Evolutionary conservation across 2,329 filamentous ascomycete genomes (phyloP).

Genomic region (Neopestalotiopsis sp.): DNA sequence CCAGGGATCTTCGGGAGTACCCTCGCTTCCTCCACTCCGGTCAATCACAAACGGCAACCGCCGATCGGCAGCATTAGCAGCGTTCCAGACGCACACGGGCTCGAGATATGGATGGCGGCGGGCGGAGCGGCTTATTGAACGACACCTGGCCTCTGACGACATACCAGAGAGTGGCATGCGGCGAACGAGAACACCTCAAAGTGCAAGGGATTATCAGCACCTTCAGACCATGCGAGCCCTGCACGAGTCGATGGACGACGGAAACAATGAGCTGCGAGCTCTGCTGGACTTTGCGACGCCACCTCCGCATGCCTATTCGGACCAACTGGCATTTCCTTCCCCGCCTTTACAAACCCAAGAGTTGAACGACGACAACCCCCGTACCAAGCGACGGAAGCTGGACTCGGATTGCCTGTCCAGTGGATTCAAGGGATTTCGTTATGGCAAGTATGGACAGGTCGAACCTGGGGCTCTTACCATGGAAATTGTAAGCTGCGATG

Average conservation of each 20-base stretch:
- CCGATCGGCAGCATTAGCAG: slow-evolving; percentile 26
- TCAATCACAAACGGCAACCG: slow-evolving; percentile 36
- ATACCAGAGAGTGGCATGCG: slow-evolving; percentile 6
- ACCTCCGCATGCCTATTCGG: slow-evolving; percentile 26
- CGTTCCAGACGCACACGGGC: slow-evolving; percentile 24
- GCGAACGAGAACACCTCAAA: not conserved
- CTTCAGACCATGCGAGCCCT: slow-evolving; percentile 2
- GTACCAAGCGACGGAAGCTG: slow-evolving; percentile 72
- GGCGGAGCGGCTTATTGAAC: slow-evolving; percentile 25
- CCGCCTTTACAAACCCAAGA: slow-evolving; percentile 30
- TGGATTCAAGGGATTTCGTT: slow-evolving; percentile 67
- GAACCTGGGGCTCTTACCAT: slow-evolving; percentile 81
- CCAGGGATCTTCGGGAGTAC: slow-evolving; percentile 22
- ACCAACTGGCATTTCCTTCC: slow-evolving; percentile 30
- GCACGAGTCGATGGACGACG: slow-evolving; percentile 29
- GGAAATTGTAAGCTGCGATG: slow-evolving; percentile 90
- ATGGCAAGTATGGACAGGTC: slow-evolving; percentile 87
- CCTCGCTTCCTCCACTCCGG: slow-evolving; percentile 43
- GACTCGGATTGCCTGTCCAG: slow-evolving; percentile 64
- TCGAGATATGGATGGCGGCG: slow-evolving; percentile 26
- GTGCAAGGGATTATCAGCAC: slow-evolving; percentile 20
- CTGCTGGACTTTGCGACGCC: slow-evolving; percentile 30
- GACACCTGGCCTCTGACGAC: slow-evolving; percentile 10
- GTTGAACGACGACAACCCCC: slow-evolving; percentile 43
- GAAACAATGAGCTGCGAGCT: slow-evolving; percentile 28